Evolutionary conservation across 805 yeast species (phyloP).

Genomic region (Nakazawaea anatomiae): DNA sequence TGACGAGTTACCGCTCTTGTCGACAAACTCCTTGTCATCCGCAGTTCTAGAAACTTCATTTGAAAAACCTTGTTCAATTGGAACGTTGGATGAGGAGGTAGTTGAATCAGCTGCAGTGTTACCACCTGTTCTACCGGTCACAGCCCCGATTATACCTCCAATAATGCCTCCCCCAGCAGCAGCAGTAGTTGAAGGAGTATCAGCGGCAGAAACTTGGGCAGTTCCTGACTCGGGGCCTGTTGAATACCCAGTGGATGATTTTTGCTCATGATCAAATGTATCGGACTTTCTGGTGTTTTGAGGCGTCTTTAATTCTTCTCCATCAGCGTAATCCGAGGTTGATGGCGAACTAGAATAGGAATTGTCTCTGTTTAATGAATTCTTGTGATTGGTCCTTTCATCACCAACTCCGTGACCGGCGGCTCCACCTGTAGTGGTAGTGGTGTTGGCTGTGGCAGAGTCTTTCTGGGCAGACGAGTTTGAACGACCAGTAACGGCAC

Average conservation of each 20-base stretch:
- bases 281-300: not conserved
- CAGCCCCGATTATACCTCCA: conserved; percentile 8
- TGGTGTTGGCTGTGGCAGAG: not conserved
- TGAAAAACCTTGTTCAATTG: not conserved
- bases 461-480: not conserved
- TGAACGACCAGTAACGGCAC: conserved; percentile 4
- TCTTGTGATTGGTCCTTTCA: no score
- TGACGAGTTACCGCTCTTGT: not conserved
- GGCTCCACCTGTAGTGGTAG: not conserved
- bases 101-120: no score
- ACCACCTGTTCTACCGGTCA: conserved; percentile 5
- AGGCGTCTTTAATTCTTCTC: not conserved
- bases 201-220: not conserved
- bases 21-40: not conserved
- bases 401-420: not conserved
- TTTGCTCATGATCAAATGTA: not conserved
- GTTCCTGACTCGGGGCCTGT: not conserved
- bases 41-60: not conserved
- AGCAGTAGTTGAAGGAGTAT: not conserved
- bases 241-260: no score
- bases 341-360: not conserved
- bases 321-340: not conserved
- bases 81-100: not conserved
- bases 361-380: not conserved
- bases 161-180: conserved; percentile 8